Percentiles rank a stretch among this genome's conserved stretches.
phyloP scores from a whole-genome alignment of 345 rosid species.

The Pistacia atlantica region DNA sequence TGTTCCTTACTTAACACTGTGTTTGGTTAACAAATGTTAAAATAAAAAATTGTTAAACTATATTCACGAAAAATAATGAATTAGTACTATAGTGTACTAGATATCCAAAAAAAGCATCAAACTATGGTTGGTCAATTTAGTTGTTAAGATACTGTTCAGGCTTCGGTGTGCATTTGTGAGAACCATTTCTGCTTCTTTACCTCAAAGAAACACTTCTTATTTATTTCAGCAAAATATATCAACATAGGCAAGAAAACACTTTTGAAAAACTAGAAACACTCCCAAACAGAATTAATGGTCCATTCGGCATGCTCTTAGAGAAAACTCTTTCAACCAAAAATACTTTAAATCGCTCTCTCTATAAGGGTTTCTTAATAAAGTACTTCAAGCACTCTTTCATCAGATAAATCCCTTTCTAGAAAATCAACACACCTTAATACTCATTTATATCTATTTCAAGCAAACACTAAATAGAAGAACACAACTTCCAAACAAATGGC shows the following conservation, averaged over 20 bases:
- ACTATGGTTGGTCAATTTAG: neutral
- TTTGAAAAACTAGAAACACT: neutral
- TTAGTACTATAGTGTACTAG: no score
- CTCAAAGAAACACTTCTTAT: neutral
- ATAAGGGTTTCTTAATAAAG: no score
- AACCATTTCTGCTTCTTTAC: neutral
- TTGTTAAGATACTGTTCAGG: neutral
- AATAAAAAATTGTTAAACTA: no score
- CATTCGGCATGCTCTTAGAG: neutral
- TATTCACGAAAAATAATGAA: no score
- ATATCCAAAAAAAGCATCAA: no score
- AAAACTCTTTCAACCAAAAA: no score
- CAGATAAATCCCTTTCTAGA: no score
- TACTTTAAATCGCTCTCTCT: no score
- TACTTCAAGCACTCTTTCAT: no score
- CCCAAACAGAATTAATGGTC: neutral
- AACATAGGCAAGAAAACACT: neutral
- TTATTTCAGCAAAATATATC: neutral
- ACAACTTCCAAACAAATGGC: neutral
- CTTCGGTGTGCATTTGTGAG: neutral
- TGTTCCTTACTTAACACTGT: neutral
- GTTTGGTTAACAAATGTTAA: neutral
- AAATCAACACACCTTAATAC: no score
- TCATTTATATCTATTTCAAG: neutral
- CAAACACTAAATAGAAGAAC: neutral